Evolutionary conservation across 176 grass and related monocot genomes (phyloP).

Genomic region (Paspalum vaginatum): DNA sequence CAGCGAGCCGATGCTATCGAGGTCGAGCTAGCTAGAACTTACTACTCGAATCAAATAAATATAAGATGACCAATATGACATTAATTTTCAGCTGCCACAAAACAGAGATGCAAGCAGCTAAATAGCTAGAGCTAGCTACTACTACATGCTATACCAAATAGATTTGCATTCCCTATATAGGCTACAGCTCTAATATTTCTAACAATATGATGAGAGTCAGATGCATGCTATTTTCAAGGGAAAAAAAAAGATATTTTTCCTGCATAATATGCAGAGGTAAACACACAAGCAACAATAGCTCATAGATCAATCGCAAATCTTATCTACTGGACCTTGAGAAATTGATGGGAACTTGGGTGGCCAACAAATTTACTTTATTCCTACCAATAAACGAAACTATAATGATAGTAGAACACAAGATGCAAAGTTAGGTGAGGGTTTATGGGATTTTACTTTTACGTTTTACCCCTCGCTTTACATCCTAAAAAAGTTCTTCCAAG

Average conservation of each 20-base stretch:
- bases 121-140: too few relatives aligned
- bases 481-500: background rate
- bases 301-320: background rate
- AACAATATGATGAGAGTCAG: background rate
- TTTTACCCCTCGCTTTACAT: constrained; percentile 3
- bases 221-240: background rate
- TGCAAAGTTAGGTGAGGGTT: background rate
- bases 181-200: background rate
- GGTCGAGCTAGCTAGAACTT: background rate
- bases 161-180: background rate
- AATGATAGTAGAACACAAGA: background rate
- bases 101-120: background rate
- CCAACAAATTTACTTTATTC: background rate
- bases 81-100: background rate
- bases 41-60: constrained; percentile 10
- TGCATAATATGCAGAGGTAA: background rate
- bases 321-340: background rate
- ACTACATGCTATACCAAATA: background rate
- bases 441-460: background rate
- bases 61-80: background rate
- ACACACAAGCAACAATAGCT: background rate
- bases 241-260: background rate
- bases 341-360: background rate
- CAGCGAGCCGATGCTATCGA: background rate
- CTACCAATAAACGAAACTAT: background rate